Conservation (phyloP, 495 filamentous ascomycete genomes). For the Articulospora tetracladia region DNA sequence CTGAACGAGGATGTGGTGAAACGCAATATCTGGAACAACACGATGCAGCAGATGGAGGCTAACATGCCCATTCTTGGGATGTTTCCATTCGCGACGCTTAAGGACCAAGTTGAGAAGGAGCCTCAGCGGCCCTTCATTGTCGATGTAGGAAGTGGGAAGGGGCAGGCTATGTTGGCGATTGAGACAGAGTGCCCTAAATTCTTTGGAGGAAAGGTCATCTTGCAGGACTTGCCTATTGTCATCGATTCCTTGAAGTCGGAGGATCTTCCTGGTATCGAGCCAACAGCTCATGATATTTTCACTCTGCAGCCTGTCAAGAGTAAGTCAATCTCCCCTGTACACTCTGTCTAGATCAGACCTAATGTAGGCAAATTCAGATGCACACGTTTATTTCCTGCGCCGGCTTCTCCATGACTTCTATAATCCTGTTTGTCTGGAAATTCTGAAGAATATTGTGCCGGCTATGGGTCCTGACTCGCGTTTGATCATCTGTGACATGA, state of each 20-base stretch:
- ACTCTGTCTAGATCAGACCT: neutral
- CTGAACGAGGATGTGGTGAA: conserved; percentile 5
- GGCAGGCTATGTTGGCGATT: conserved; percentile 9
- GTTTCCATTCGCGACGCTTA: conserved; percentile 9
- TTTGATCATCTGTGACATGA: neutral
- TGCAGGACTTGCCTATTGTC: conserved; percentile 48
- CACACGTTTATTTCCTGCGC: conserved; percentile 9
- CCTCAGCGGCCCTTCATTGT: conserved; percentile 14
- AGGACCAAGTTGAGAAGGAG: conserved; percentile 12
- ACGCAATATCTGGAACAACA: conserved; percentile 10
- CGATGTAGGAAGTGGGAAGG: conserved; percentile 22
- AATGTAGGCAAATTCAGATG: too few relatives aligned
- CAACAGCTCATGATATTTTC: conserved; percentile 45
- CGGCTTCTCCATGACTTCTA: conserved; percentile 28
- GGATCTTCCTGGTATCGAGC: conserved; percentile 35
- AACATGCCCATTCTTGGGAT: conserved; percentile 11
- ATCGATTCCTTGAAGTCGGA: conserved; percentile 20
- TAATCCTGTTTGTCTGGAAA: conserved; percentile 11
- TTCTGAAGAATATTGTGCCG: conserved; percentile 25
- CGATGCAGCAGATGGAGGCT: conserved; percentile 12
- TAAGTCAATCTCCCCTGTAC: conserved; percentile 11
- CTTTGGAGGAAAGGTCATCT: conserved; percentile 30
- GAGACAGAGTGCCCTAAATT: neutral
- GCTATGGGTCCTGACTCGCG: conserved; percentile 26
- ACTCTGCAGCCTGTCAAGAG: conserved; percentile 43